Evolutionary conservation across 352 stramenopile species (phyloP), one percentile per base, ranked within the genome.

Genomic region (Lagenidium giganteum): DNA sequence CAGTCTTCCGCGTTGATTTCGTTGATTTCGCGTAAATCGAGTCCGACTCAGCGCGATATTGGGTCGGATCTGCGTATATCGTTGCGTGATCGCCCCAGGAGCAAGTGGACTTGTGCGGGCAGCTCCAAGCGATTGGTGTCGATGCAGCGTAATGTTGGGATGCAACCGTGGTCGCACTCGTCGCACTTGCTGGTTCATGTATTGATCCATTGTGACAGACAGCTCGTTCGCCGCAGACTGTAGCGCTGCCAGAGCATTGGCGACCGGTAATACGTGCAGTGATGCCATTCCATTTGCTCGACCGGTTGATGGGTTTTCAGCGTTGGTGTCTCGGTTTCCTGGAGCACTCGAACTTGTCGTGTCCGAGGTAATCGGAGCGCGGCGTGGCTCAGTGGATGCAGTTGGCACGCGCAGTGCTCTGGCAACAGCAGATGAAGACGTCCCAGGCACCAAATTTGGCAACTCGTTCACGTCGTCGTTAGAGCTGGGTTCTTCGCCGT

Each of bases 41-140:
- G 74, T 91, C 38, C 79, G 70, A 57, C 78, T 91, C 23, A 88
- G 61, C 30, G 81, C 81, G 28, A 93, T 93, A 55, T 91, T 90
- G 17, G 81, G 81, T 25, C 81, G 78, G 38, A 93, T 90, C 42
- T 88, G 81, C 11, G 81, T 83, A 65, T 86, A 87, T 20, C 71
- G 65, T 29, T 89, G 77, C 53, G 64, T 54, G 67, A 70, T 16
- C 57, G 61, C 42, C 5, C 25, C 38, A 30, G 53, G 43, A 20
- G 54, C 57, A n/a, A 56, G 28, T 3, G 54, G 44, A 35, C 41
- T 64, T 3, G 57, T 49, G 7, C 64, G 34, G 5, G 51, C 49
- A 1, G 51, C 50, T 8, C 64, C 56, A 9, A 47, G 41, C 4
- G 52, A 34, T 20, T 57, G 54, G 16, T 14, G 7, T 21, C 60